Conservation (phyloP, 108 stramenopile species). For the Chaetoceros tenuissimus region DNA sequence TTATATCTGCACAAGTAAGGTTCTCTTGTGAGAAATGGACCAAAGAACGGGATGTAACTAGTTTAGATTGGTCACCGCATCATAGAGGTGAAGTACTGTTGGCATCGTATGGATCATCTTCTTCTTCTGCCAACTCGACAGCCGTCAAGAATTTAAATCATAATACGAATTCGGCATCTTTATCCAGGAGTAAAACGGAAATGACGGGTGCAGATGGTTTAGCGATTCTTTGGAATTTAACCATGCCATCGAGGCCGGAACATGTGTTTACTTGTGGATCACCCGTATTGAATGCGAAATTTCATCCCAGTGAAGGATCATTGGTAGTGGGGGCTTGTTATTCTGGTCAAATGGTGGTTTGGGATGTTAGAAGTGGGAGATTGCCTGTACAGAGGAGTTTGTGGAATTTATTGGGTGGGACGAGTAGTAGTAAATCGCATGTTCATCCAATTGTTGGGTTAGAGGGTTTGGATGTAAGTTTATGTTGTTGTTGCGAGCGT, state of each 20-base stretch:
- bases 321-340: constrained; percentile 75
- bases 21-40: constrained; percentile 72
- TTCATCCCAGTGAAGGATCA: constrained; percentile 78
- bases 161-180: constrained; percentile 59
- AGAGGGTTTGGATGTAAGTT: constrained; percentile 17
- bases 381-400: constrained; percentile 74
- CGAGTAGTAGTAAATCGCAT: constrained; percentile 44
- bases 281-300: constrained; percentile 56
- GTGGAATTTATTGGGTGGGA: constrained; percentile 15
- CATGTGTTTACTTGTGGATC: constrained; percentile 80
- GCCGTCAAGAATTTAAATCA: constrained; percentile 37
- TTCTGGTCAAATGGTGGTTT: constrained; percentile 76
- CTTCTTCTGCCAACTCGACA: constrained; percentile 16
- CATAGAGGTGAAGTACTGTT: constrained; percentile 66
- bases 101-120: constrained; percentile 45
- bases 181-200: constrained; percentile 40
- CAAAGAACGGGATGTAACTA: constrained; percentile 53
- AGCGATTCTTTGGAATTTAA: constrained; percentile 70
- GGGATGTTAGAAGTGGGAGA: constrained; percentile 78
- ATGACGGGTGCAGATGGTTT: constrained; percentile 48
- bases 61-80: constrained; percentile 78
- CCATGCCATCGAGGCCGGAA: constrained; percentile 79
- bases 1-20: constrained; percentile 44
- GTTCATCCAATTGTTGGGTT: constrained; percentile 55
- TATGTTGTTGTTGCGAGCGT: background rate